These are phyloP conservation scores for Picea engelmannii DNA, from an alignment of 83 land plant genomes.

Conservation along the genomic window DNA sequence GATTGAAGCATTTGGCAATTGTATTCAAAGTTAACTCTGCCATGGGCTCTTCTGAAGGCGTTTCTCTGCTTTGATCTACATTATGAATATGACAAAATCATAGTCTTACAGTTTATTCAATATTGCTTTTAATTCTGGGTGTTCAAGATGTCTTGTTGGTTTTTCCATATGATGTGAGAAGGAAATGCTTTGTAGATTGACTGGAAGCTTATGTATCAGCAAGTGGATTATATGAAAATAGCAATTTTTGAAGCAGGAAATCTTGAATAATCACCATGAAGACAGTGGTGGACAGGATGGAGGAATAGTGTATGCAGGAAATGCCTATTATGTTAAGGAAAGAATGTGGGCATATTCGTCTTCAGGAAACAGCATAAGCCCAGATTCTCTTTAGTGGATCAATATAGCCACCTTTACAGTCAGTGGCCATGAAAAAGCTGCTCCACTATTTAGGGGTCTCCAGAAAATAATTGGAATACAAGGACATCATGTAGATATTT, in stretches of 20 bases:
- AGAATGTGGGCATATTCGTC: not conserved
- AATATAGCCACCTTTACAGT: too few species aligned
- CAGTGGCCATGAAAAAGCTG: too few species aligned
- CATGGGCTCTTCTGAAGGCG: too few species aligned
- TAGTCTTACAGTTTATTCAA: not conserved
- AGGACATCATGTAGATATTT: not conserved
- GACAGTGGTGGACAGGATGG: not conserved
- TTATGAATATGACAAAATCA: not conserved
- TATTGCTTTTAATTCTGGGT: too few species aligned
- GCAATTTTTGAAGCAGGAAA: not conserved
- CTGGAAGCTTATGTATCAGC: not conserved
- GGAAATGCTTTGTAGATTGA: slow-evolving; percentile 4
- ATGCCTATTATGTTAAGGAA: not conserved
- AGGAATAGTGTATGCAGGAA: not conserved
- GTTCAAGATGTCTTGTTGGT: too few species aligned
- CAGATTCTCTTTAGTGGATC: not conserved
- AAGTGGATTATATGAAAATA: not conserved
- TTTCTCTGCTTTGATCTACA: too few species aligned
- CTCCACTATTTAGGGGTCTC: not conserved
- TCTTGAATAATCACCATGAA: not conserved
- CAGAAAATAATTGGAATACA: not conserved
- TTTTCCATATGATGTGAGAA: too few species aligned
- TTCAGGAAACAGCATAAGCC: not conserved
- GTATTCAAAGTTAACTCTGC: too few species aligned
- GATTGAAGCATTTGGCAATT: not conserved